Evolutionary conservation across 768 basidiomycete genomes (phyloP), one percentile per base, ranked within the genome.

Genomic region (Lentinula boryana): DNA sequence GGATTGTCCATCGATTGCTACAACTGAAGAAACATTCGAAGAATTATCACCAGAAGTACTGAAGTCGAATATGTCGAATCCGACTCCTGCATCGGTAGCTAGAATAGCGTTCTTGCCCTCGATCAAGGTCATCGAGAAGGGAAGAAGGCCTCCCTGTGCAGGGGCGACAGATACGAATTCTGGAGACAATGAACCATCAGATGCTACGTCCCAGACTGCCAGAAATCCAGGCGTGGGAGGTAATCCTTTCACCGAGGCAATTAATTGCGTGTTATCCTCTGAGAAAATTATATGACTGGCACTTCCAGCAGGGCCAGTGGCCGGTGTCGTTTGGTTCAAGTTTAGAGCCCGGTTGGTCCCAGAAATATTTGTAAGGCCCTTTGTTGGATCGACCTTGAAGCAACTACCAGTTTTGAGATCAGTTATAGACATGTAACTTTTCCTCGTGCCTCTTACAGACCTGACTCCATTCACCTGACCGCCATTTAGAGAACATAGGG

Each of bases 251-350:
- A 81, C 75, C 18, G 81, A 76, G 12, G 76, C 81, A 46, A 82
- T 67, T 40, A 83, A 72, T 61, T 77, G 70, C 31, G 64, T 73
- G 56, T 71, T 73, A 60, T 81, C 79, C 64, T 78, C 77, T 21
- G 68, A 72, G 72, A 83, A 83, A 41, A 81, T 63, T 61, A 83
- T 64, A 60, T 83, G 78, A 66, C 75, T 76, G 53, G 50, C 33
- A 35, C 15, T 74, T 48, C 77, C 78, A 1, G 78, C 71, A 15
- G 81, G 81, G 7, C 82, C 81, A 16, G 69, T 79, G 0, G 81
- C 75, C 44, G 80, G 80, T 15, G 80, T 80, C 8, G 81, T 81
- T 67, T 82, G 82, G 66, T 80, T 80, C 59, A 83, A 68, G 35
- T 68, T 68, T 33, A 82, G 71, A 16, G 76, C 68, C 46, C 81